Base-by-base conservation (phyloP, 1,139 yeast species). In the Blastobotrys elegans region DNA sequence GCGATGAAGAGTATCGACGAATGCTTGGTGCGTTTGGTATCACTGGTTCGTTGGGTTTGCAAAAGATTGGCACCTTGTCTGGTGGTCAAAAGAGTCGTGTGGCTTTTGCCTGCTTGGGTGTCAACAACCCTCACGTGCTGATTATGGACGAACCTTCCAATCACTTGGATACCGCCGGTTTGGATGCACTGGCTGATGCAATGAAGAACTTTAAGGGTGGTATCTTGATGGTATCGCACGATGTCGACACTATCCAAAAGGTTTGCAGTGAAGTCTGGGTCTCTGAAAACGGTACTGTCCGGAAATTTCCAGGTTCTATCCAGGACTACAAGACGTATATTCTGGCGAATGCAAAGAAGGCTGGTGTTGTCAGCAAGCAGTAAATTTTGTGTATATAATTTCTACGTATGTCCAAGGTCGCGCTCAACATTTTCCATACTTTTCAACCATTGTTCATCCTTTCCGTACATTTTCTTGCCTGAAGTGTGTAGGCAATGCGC, bases 81-180 rank as follows among this genome's bases (percentile, higher is more conserved):
- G 98, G 98, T 67, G 98, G 98, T 73, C 98, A 92, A 65, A 94
- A 92, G 66, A 89, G 97, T 33, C 82, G 98, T 72, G 98, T 92
- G 39, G 97, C 97, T 0, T 92, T 92, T 71, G 97, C 98, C 11
- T 92, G 96, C 18, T 75, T 92, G 56, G 89, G 97, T 69, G 74
- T 92, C 61, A 78, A 79, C 55, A 84, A 84, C 55, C 98, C 98
- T n/a, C 98, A 92, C 65, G 81, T 92, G 41, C 74, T 92, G 60
- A 80, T 92, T 63, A 74, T 92, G 58, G 99, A 92, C 74, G 99
- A 94, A 76, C 99, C 99, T 69, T 88, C 97, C 10, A 92, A 92
- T 72, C 99, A 92, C 69, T 80, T 92, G 77, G 99, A 92, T 83
- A 90, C 96, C 14, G 86, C 95, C 45, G 98, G 97, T 78, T 74